Percentiles rank a stretch among this genome's conserved stretches.
Conservation (phyloP, 2,329 filamentous ascomycete genomes). For the Xylariaceae sp. region DNA sequence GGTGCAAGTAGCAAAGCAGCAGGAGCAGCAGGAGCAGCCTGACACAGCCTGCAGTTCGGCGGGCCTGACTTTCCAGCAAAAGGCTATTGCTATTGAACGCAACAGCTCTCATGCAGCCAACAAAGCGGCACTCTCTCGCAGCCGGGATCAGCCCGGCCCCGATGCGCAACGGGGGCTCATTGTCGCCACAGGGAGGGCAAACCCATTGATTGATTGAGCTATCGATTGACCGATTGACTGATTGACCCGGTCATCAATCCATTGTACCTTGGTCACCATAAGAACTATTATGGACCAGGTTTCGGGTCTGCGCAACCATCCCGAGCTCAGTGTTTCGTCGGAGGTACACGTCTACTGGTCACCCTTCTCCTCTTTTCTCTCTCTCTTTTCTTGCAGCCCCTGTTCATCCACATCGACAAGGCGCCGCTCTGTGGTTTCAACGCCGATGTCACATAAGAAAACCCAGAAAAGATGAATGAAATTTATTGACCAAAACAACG, state of each 20-base stretch:
- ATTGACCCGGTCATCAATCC: neutral
- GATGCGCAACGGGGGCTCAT: slow-evolving; percentile 18
- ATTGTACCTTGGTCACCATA: slow-evolving; percentile 7
- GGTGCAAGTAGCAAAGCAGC: neutral
- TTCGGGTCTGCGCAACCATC: slow-evolving; percentile 20
- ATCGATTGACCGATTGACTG: neutral
- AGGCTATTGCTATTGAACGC: slow-evolving; percentile 8
- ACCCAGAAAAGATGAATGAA: neutral
- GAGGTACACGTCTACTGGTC: slow-evolving; percentile 7
- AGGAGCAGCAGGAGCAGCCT: neutral
- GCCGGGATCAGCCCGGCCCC: slow-evolving; percentile 19
- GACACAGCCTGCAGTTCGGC: neutral
- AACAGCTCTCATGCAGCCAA: slow-evolving; percentile 10
- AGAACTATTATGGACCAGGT: slow-evolving; percentile 7
- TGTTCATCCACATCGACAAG: slow-evolving; percentile 1
- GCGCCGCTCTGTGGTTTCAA: slow-evolving; percentile 4
- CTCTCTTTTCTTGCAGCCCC: neutral
- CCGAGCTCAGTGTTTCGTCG: slow-evolving; percentile 10
- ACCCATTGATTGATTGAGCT: slow-evolving; percentile 10
- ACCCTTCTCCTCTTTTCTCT: neutral
- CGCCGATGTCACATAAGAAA: neutral
- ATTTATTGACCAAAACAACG: neutral
- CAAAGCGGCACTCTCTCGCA: slow-evolving; percentile 11
- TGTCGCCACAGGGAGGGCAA: slow-evolving; percentile 3
- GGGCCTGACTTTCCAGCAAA: slow-evolving; percentile 8